Evolutionary conservation across 2,329 filamentous ascomycete species (phyloP), one percentile per base, ranked within the genome.

Genomic region (Fonsecaea nubica): DNA sequence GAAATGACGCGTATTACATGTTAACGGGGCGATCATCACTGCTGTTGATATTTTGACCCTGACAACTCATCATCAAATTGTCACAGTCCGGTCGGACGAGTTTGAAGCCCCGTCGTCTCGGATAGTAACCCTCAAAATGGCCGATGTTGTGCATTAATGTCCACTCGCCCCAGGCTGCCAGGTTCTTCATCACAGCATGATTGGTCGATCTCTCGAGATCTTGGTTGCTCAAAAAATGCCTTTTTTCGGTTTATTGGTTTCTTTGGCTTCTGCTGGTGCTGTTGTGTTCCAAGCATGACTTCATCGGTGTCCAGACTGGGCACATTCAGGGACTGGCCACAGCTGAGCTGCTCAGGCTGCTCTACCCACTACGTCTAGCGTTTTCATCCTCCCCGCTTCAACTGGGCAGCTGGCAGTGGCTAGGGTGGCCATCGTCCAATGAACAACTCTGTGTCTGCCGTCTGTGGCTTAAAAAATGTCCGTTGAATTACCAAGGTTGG

Each of bases 161-260:
- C 40, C 13, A 6, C 15, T n/a, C 40, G 13, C 5, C 10, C 10
- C 18, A 5, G 15, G 13, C 4, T 13, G 36, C 50, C 21, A 53
- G 21, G n/a, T 18, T 32, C 48, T 32, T 42, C 12, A 15, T 42
- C n/a, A 12, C 38, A 61, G 38, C n/a, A 40, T 33, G 21, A 61
- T 61, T 61, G 58, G 58, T 30, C 18, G 45, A 61, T 53, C 58
- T 50, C 18, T 35, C 21, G 33, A 61, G 58, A 52, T 61, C 58
- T 18, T 42, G n/a, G 50, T 62, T 33, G 59, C 33, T 13, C 59
- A 18, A 56, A 56, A 6, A 30, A 42, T 45, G 32, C 35, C 52
- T 2, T 21, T 35, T 52, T 52, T 9, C 12, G n/a, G n/a, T 54
- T 52, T 15, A 25, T 45, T 13, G 6, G 40, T 21, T 25, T 25